Conservation (phyloP, 495 filamentous ascomycete species). For the Annulohypoxylon moriforme region DNA sequence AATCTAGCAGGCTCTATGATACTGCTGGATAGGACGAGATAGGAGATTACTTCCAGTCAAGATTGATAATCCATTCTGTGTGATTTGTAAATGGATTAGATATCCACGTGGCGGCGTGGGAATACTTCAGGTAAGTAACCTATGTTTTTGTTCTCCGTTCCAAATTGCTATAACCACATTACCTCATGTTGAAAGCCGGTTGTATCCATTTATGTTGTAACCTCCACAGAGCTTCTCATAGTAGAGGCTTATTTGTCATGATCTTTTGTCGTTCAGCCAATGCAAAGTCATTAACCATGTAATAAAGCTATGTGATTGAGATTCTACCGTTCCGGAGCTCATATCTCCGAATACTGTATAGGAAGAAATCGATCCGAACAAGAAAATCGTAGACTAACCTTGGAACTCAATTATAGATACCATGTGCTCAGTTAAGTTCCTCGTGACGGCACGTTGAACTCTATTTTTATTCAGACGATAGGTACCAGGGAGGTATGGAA, state of each 20-base stretch:
- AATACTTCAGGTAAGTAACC: not conserved
- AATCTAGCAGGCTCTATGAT: not conserved
- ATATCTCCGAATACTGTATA: slow-evolving; percentile 31
- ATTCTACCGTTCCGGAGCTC: slow-evolving; percentile 36
- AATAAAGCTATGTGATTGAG: slow-evolving; percentile 9
- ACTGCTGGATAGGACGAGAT: not conserved
- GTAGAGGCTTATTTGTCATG: not conserved
- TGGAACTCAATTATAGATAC: not conserved
- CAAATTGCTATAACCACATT: not conserved
- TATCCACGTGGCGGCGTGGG: not conserved
- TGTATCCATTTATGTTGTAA: slow-evolving; percentile 3
- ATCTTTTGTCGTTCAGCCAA: not conserved
- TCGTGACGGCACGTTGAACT: not conserved
- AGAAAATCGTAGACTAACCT: not conserved
- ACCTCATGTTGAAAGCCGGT: not conserved
- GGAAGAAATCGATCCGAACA: slow-evolving; percentile 15
- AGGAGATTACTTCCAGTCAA: not conserved
- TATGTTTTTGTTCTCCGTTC: not conserved
- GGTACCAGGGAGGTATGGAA: slow-evolving; percentile 13
- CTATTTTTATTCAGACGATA: slow-evolving; percentile 15
- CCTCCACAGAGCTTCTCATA: not conserved
- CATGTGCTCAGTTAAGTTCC: not conserved
- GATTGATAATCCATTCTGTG: not conserved
- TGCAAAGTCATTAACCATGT: slow-evolving; percentile 5
- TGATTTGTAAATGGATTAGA: not conserved